A percentile compares a stretch with the other conserved stretches of the same genome.
phyloP scores from a whole-genome alignment of 1,284 basidiomycete genomes.

The Apiotrichum domesticum region DNA sequence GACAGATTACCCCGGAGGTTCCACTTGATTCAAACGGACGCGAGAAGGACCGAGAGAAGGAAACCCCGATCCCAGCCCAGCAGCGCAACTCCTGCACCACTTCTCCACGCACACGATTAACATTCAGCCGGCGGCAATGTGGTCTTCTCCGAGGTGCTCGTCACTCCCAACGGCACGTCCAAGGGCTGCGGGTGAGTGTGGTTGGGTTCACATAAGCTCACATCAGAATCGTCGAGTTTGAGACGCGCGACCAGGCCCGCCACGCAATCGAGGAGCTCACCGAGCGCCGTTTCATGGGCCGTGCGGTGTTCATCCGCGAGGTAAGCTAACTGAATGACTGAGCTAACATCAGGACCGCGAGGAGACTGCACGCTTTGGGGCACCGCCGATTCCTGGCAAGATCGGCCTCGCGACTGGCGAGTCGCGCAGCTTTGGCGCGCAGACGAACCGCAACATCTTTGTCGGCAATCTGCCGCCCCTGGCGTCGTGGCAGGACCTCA shows the following conservation, averaged over 20 bases:
- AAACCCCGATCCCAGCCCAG: neutral
- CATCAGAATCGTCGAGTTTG: conserved; percentile 83
- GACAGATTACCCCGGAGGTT: too few relatives aligned
- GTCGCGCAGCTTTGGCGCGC: conserved; percentile 58
- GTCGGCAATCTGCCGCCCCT: conserved; percentile 91
- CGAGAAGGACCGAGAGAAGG: neutral
- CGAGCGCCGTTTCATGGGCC: conserved; percentile 78
- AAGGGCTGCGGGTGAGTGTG: conserved; percentile 91
- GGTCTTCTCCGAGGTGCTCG: conserved; percentile 91
- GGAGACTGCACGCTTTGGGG: conserved; percentile 87
- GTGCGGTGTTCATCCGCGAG: conserved; percentile 93
- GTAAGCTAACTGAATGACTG: conserved; percentile 49
- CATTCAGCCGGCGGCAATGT: conserved; percentile 76
- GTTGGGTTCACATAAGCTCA: neutral
- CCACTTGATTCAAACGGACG: too few relatives aligned
- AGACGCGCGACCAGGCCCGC: conserved; percentile 73
- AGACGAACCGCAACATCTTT: conserved; percentile 67
- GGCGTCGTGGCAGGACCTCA: conserved; percentile 97
- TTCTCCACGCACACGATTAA: neutral
- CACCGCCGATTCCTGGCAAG: conserved; percentile 84
- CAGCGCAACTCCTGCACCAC: neutral
- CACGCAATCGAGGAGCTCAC: conserved; percentile 78
- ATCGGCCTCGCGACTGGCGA: conserved; percentile 76
- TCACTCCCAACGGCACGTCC: conserved; percentile 90
- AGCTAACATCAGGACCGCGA: conserved; percentile 72